Evolutionary conservation across 73 alveolate genomes (phyloP).

Genomic region (Paramecium biaurelia): DNA sequence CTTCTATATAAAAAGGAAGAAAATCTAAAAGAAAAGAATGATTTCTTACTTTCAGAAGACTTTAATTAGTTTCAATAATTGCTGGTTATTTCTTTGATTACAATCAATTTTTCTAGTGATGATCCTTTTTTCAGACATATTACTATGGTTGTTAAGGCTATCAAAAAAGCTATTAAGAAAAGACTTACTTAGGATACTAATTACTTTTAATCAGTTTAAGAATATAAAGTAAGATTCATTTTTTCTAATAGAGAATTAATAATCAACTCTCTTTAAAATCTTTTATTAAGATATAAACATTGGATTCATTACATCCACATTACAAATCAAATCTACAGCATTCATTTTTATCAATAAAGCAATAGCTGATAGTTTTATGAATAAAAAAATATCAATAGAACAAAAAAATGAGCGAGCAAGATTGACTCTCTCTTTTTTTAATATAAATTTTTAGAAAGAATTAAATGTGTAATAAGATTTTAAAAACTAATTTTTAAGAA

Average conservation of each 20-base stretch:
- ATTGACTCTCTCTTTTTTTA: background rate
- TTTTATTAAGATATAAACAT: conserved; percentile 35
- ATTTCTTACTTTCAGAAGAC: background rate
- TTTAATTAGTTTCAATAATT: background rate
- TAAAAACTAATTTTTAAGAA: background rate
- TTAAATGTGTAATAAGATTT: background rate
- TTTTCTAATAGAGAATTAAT: background rate
- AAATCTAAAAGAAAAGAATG: background rate
- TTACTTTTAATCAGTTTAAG: background rate
- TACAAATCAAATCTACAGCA: conserved; percentile 5
- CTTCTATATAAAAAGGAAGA: background rate
- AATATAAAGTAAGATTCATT: background rate
- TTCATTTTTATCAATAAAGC: background rate
- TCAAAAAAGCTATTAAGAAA: background rate
- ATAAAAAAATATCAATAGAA: background rate
- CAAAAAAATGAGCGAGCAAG: background rate
- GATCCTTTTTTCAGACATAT: conserved; percentile 45
- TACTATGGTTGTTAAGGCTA: background rate
- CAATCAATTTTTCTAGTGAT: background rate
- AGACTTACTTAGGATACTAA: background rate
- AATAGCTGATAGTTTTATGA: background rate
- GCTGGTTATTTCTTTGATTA: background rate
- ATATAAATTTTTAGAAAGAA: background rate
- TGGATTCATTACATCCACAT: conserved; percentile 38
- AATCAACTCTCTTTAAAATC: background rate